Conservation (phyloP, 1,284 basidiomycete genomes). For the Microbotryum violaceum region DNA sequence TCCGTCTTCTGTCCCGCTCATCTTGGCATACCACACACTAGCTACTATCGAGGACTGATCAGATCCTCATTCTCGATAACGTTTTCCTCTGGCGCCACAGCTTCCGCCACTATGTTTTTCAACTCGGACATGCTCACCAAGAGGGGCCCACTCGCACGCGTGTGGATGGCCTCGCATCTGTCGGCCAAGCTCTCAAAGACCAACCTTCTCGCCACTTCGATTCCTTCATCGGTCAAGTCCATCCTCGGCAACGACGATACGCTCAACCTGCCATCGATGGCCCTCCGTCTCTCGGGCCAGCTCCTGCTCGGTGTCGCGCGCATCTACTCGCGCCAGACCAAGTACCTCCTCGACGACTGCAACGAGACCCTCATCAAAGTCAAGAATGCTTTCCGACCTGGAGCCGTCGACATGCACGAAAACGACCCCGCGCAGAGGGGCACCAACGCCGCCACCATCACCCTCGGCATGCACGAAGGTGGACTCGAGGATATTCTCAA, state of each 20-base stretch:
- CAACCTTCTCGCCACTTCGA: constrained; percentile 86
- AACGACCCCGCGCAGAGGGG: background rate
- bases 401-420: constrained; percentile 21
- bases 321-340: constrained; percentile 95
- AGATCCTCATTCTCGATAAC: too few relatives aligned
- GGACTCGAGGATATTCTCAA: constrained; percentile 27
- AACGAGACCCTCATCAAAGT: constrained; percentile 93
- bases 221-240: constrained; percentile 60
- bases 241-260: constrained; percentile 30
- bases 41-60: too few relatives aligned
- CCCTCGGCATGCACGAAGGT: constrained; percentile 19
- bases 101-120: constrained; percentile 26
- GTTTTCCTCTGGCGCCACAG: too few relatives aligned
- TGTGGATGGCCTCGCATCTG: constrained; percentile 99
- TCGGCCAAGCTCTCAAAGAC: constrained; percentile 95
- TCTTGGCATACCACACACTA: too few relatives aligned
- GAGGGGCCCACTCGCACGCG: constrained; percentile 85
- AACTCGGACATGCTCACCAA: constrained; percentile 55
- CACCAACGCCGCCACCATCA: constrained; percentile 15
- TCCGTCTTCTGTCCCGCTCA: too few relatives aligned
- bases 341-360: constrained; percentile 94
- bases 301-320: constrained; percentile 90
- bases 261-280: constrained; percentile 54
- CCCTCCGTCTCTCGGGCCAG: constrained; percentile 87
- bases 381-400: constrained; percentile 58